Base-by-base conservation (phyloP, 495 filamentous ascomycete genomes). In the Glonium stellatum region DNA sequence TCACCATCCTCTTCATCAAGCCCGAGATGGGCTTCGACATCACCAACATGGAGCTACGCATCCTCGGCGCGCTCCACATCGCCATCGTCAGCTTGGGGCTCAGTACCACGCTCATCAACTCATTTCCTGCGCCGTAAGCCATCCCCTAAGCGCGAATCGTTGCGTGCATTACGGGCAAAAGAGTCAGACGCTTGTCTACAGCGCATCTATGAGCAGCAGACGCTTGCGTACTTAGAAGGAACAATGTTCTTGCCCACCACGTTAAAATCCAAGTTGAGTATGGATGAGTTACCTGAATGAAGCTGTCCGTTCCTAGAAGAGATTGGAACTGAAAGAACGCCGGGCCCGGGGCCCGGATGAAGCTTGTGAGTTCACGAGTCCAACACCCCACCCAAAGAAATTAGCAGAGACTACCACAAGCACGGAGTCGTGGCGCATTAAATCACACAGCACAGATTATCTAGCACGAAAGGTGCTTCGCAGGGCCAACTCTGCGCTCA, bases 161-260 rank as follows among this genome's bases (percentile, higher is more conserved):
- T 74, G n/a, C 64, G 72, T 4, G 55, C 68, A 15, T 34, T 73
- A 21, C 57, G 69, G 5, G 59, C 64, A 15, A 68, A 67, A 53
- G 58, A 69, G n/a, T 71, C 68, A 0, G 72, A 74, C 11, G 69
- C 65, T 11, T 66, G 64, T 35, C 53, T 74, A 39, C 64, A 70
- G 61, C 59, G 60, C 13, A 57, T 64, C n/a, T 74, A 72, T 55
- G 70, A 74, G 34, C 49, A 53, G 12, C 69, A 71, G 60, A 70
- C 69, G 5, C 36, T 56, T 8, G 57, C 62, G 13, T 74, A 74
- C 47, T 62, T 74, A 1, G 39, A 71, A 35, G 64, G 65, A 5
- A 63, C 25, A 11, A 54, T 71, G 15, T 61, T 65, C 15, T 19
- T n/a, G 1, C 15, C 36, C 9, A 18, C 18, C 19, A 13, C 54